These are phyloP conservation scores for Phytophthora colocasiae DNA, from an alignment of 352 stramenopile species.

Conservation along the genomic window DNA sequence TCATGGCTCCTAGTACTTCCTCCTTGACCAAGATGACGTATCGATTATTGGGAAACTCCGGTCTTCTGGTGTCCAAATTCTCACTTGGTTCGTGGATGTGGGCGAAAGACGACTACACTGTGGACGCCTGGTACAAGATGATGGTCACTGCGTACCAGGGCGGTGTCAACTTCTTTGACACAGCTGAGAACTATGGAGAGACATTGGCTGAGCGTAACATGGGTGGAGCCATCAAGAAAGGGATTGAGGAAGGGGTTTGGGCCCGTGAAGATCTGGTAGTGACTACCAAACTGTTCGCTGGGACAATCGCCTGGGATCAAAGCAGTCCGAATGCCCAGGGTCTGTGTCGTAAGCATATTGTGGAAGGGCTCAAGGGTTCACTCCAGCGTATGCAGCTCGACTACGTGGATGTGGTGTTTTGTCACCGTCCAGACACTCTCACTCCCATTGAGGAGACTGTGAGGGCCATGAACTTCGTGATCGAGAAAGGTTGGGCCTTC, in stretches of 20 bases:
- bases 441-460: constrained; percentile 40
- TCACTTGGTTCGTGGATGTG: constrained; percentile 21
- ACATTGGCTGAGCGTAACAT: constrained; percentile 25
- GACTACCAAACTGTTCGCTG: constrained; percentile 61
- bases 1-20: neutral
- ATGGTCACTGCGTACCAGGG: constrained; percentile 19
- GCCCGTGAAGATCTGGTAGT: constrained; percentile 58
- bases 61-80: constrained; percentile 10
- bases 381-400: constrained; percentile 3
- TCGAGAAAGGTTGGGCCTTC: constrained; percentile 39
- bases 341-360: constrained; percentile 10
- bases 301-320: constrained; percentile 21
- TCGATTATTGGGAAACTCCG: constrained; percentile 8
- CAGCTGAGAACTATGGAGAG: constrained; percentile 26
- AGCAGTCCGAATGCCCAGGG: constrained; percentile 3
- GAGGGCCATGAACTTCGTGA: constrained; percentile 21
- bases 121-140: constrained; percentile 28
- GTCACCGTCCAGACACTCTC: neutral
- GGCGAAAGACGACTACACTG: constrained; percentile 6
- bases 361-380: constrained; percentile 20
- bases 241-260: constrained; percentile 29
- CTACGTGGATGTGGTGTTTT: constrained; percentile 10
- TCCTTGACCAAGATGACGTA: constrained; percentile 13
- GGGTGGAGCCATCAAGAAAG: constrained; percentile 50
- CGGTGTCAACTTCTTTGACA: constrained; percentile 66